A percentile compares a stretch with the other conserved stretches of the same genome.
These are phyloP conservation scores for Austroboletus niveus DNA, from an alignment of 1,284 basidiomycete species.

Conservation along the genomic window DNA sequence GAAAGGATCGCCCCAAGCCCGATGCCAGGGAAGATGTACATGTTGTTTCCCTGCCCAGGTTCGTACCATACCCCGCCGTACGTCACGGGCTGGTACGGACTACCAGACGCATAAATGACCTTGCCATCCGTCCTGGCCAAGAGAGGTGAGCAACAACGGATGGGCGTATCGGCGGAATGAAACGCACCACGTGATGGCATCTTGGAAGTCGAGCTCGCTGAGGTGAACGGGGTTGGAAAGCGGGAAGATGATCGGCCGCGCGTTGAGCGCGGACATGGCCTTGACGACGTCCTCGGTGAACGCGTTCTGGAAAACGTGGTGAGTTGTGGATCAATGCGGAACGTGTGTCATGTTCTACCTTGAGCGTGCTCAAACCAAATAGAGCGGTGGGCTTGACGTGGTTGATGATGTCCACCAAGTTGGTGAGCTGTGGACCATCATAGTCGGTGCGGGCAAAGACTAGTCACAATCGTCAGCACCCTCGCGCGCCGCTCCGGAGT, in stretches of 20 bases:
- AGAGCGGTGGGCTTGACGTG: slow-evolving; percentile 83
- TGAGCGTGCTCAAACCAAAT: slow-evolving; percentile 75
- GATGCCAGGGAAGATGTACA: slow-evolving; percentile 65
- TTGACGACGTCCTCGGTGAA: slow-evolving; percentile 72
- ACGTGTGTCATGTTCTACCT: slow-evolving; percentile 34
- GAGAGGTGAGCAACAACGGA: not conserved
- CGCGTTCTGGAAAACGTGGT: slow-evolving; percentile 44
- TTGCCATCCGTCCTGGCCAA: slow-evolving; percentile 53
- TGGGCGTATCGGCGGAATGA: not conserved
- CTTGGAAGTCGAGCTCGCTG: slow-evolving; percentile 66
- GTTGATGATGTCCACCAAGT: slow-evolving; percentile 69
- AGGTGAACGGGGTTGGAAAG: slow-evolving; percentile 79
- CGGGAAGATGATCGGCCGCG: slow-evolving; percentile 81
- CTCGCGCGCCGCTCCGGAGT: not conserved
- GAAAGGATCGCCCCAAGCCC: slow-evolving; percentile 70
- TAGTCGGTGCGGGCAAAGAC: slow-evolving; percentile 75
- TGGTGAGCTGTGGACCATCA: slow-evolving; percentile 57
- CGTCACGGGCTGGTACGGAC: slow-evolving; percentile 65
- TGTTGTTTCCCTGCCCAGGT: slow-evolving; percentile 82
- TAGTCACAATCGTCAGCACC: slow-evolving; percentile 20
- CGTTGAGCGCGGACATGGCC: slow-evolving; percentile 70
- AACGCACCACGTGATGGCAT: slow-evolving; percentile 66
- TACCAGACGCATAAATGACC: slow-evolving; percentile 79
- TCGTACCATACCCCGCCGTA: slow-evolving; percentile 55
- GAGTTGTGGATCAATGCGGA: slow-evolving; percentile 2